Evolutionary conservation across 768 basidiomycete genomes (phyloP).

Genomic region (Tylopilus cervinicoccineus): DNA sequence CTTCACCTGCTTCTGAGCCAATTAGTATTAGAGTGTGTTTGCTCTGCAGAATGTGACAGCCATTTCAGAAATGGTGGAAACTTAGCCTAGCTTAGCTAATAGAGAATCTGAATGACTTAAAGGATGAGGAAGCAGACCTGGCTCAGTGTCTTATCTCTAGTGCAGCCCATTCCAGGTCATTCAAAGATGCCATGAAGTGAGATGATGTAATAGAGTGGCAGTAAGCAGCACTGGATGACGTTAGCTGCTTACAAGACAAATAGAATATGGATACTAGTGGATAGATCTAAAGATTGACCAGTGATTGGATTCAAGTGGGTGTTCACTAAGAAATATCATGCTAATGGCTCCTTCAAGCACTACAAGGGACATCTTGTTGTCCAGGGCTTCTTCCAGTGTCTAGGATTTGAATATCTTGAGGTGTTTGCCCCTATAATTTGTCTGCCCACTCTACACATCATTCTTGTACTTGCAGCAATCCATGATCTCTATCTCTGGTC

Average conservation of each 20-base stretch:
- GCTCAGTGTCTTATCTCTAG: no score
- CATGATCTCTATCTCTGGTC: not conserved
- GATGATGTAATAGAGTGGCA: no score
- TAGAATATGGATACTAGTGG: not conserved
- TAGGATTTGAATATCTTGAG: constrained; percentile 33
- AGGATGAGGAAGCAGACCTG: no score
- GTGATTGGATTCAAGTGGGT: constrained; percentile 34
- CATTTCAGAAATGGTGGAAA: no score
- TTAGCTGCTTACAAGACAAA: not conserved
- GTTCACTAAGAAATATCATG: constrained; percentile 20
- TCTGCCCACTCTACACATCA: not conserved
- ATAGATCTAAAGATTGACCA: constrained; percentile 16
- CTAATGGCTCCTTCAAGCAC: constrained; percentile 28
- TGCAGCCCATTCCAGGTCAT: no score
- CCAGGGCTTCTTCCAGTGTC: constrained; percentile 14
- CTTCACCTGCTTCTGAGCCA: no score
- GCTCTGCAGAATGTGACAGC: no score
- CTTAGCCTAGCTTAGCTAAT: no score
- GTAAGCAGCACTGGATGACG: not conserved
- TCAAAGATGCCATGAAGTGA: no score
- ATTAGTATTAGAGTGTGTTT: no score
- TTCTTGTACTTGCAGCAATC: not conserved
- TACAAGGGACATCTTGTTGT: constrained; percentile 38
- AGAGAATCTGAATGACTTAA: no score
- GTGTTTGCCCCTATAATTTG: constrained; percentile 29